phyloP scores from a whole-genome alignment of 257 asterid genomes.

The Nyctanthes arbortristis region DNA sequence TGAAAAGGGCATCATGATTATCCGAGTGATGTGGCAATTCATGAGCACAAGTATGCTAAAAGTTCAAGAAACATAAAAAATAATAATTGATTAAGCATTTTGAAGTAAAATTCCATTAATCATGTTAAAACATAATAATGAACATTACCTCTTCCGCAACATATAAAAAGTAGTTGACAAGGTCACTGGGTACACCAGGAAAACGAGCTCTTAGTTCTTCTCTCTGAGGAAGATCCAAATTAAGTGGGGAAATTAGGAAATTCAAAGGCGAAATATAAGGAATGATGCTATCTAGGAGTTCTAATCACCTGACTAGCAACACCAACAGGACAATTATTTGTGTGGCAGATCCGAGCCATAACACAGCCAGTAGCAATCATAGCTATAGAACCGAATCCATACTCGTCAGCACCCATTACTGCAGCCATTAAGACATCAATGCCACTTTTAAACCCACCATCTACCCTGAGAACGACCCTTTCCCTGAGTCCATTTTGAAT shows the following conservation, averaged over 20 bases:
- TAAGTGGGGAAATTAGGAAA: neutral
- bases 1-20: too few species aligned
- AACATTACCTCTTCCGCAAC: conserved; percentile 90
- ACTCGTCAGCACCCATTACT: conserved; percentile 96
- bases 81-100: neutral
- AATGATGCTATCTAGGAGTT: neutral
- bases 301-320: conserved; percentile 93
- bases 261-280: neutral
- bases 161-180: conserved; percentile 82
- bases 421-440: conserved; percentile 95
- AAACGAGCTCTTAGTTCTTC: conserved; percentile 98
- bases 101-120: neutral
- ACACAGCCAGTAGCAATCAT: conserved; percentile 99
- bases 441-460: conserved; percentile 99
- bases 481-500: conserved; percentile 90
- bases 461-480: conserved; percentile 96
- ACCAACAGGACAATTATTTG: conserved; percentile 98
- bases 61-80: neutral
- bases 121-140: neutral
- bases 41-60: neutral
- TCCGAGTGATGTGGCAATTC: neutral
- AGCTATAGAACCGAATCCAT: conserved; percentile 95
- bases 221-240: conserved; percentile 54
- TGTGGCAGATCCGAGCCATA: conserved; percentile 99
- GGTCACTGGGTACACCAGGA: conserved; percentile 99